Base-by-base conservation (phyloP, 108 stramenopile species). In the Poteriospumella lacustris region DNA sequence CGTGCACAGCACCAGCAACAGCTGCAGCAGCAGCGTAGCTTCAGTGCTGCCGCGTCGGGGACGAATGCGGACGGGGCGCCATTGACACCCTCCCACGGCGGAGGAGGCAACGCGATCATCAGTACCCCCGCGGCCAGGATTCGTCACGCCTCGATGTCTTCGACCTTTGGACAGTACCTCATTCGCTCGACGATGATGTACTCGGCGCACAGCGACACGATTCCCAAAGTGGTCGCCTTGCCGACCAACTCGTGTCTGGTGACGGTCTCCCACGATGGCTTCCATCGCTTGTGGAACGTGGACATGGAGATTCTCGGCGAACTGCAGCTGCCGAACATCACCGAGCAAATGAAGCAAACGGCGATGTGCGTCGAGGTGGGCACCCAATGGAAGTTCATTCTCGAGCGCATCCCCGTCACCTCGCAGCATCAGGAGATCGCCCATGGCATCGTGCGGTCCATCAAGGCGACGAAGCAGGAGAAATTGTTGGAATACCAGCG, bases 251-350 rank as follows among this genome's bases (percentile, higher is more conserved):
- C 31, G 3, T 73, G 70, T 42, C 31, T 73, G 26, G 5, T 73
- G n/a, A 34, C 70, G 42, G 70, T 38, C 5, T 5, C 70, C 26
- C 47, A 52, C 28, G 70, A 73, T 73, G 70, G 70, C 31, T 73
- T 29, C 31, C 33, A 34, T 5, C 70, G 70, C 28, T 9, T 73
- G 9, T 73, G 70, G 70, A 73, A 73, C 42, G 26, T 73, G 41
- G 70, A 73, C 41, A 9, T 5, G 31, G 70, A 73, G 3, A 33
- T 24, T 56, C 42, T 73, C 26, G 70, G 70, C 31, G 70, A 68
- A 40, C 36, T 68, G 24, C 36, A 15, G 19, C 24, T 68, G 36
- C 70, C 70, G 12, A 73, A 73, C 42, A 5, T 73, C 9, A 73
- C 70, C 26, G 70, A 73, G 70, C 3, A 3, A 12, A 73, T 73